Conservation (phyloP, 257 asterid species). For the Rauvolfia tetraphylla region DNA sequence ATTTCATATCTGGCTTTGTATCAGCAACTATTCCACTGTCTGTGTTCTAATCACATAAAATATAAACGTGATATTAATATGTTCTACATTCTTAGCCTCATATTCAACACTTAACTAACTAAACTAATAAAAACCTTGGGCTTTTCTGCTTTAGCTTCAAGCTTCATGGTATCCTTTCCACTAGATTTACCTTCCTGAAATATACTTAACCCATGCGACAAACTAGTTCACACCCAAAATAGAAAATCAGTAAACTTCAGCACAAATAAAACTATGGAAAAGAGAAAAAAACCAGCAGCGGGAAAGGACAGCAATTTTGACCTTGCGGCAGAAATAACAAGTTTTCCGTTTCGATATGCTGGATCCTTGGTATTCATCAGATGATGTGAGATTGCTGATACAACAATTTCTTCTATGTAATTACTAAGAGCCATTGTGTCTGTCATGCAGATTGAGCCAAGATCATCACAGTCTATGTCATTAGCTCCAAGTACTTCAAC, state of each 20-base stretch:
- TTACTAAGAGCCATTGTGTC: conserved; percentile 71
- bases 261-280: neutral
- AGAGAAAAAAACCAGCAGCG: neutral
- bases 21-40: conserved; percentile 34
- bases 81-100: neutral
- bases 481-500: conserved; percentile 78
- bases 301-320: conserved; percentile 11
- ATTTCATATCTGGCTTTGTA: conserved; percentile 36
- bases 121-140: conserved; percentile 44
- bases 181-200: conserved; percentile 61
- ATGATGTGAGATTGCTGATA: conserved; percentile 82
- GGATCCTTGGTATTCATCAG: conserved; percentile 65
- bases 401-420: conserved; percentile 82
- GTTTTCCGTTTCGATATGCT: conserved; percentile 79
- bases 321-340: conserved; percentile 77
- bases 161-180: conserved; percentile 47
- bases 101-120: conserved; percentile 1
- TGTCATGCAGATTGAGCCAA: conserved; percentile 64
- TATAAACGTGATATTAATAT: neutral
- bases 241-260: conserved; percentile 23
- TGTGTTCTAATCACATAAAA: conserved; percentile 23
- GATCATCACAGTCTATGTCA: conserved; percentile 78
- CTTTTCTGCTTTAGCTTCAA: conserved; percentile 47
- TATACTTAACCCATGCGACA: conserved; percentile 66
- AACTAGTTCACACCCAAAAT: conserved; percentile 34